These are phyloP conservation scores for Dendrocalamus sinicus DNA, from an alignment of 176 grass and related monocot species.

Conservation along the genomic window DNA sequence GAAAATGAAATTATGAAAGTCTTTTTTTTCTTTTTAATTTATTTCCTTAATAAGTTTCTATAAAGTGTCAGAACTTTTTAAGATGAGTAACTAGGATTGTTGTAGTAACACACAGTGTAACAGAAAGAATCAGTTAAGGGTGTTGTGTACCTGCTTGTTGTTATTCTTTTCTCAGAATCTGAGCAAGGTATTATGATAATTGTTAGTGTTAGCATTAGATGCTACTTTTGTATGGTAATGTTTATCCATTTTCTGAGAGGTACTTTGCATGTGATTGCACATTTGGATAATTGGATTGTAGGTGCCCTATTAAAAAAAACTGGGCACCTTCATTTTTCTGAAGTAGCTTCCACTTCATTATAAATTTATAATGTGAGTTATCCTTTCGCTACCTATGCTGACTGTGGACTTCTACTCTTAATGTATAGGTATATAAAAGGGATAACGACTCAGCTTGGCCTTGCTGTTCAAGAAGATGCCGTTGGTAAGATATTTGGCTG, in stretches of 20 bases:
- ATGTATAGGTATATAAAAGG: constrained; percentile 76
- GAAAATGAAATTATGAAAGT: not conserved
- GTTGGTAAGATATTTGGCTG: constrained; percentile 94
- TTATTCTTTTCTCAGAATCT: not conserved
- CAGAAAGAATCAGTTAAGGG: constrained; percentile 6
- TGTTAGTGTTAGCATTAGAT: not conserved
- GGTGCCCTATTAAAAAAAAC: not conserved
- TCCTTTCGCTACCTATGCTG: not conserved
- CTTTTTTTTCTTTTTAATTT: not conserved
- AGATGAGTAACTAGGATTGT: not conserved
- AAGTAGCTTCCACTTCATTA: not conserved
- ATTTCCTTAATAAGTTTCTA: not conserved
- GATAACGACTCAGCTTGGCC: constrained; percentile 73
- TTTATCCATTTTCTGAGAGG: not conserved
- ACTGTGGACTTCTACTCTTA: constrained; percentile 16
- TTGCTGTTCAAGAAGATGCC: constrained; percentile 71
- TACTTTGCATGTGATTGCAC: not conserved
- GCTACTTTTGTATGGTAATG: not conserved
- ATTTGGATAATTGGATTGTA: not conserved
- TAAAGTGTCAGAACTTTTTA: not conserved
- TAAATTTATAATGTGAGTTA: not conserved
- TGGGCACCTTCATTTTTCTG: not conserved
- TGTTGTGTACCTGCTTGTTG: not conserved
- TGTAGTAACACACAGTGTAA: not conserved
- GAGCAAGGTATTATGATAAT: not conserved